Conservation (phyloP, 2,329 filamentous ascomycete species). For the Leptosphaerulina australis region DNA sequence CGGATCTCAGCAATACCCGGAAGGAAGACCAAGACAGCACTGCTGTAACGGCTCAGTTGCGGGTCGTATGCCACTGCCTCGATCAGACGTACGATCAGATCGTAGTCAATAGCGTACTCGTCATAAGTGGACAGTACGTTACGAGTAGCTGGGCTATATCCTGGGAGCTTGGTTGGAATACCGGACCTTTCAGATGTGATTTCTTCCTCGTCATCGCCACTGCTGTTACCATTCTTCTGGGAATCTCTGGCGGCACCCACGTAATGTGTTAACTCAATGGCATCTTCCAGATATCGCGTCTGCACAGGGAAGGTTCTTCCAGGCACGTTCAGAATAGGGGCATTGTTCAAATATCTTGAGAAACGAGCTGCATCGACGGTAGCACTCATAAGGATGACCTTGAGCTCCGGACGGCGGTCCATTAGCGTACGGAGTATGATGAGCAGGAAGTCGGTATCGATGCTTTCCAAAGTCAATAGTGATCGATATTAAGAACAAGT, state of each 20-base stretch:
- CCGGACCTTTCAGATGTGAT: constrained; percentile 59
- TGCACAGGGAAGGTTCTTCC: constrained; percentile 92
- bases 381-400: constrained; percentile 95
- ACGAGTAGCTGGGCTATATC: constrained; percentile 77
- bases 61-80: constrained; percentile 73
- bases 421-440: constrained; percentile 89
- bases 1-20: constrained; percentile 94
- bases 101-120: constrained; percentile 90
- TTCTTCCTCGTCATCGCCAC: constrained; percentile 56
- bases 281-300: constrained; percentile 89
- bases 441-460: constrained; percentile 94
- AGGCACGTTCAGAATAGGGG: constrained; percentile 87
- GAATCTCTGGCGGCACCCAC: constrained; percentile 44
- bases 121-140: constrained; percentile 78
- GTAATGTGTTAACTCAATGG: constrained; percentile 84
- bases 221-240: constrained; percentile 60
- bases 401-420: constrained; percentile 76
- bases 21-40: constrained; percentile 91
- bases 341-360: constrained; percentile 83
- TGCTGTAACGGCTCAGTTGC: constrained; percentile 74
- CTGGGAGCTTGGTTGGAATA: constrained; percentile 68
- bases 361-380: constrained; percentile 93
- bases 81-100: constrained; percentile 81
- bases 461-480: constrained; percentile 56
- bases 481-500: not conserved